Percentiles rank a stretch among this genome's conserved stretches.
These are phyloP conservation scores for Aspergillus sp. DNA, from an alignment of 2,329 filamentous ascomycete species.

Conservation along the genomic window DNA sequence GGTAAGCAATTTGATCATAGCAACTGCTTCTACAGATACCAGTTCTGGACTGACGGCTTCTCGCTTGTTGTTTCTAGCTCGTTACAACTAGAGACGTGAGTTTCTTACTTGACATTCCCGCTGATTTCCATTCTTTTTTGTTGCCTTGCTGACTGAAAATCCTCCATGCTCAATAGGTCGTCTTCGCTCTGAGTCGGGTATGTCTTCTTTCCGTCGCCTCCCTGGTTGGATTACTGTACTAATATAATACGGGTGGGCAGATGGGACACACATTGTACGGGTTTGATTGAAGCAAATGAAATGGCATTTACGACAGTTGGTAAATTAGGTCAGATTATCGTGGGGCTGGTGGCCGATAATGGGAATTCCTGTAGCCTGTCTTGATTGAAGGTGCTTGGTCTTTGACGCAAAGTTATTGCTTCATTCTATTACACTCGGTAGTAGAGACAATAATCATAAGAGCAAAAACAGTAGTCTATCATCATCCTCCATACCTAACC, in stretches of 20 bases:
- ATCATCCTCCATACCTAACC: too few species aligned
- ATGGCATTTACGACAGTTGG: too few species aligned
- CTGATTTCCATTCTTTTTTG: neutral
- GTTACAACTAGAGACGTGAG: constrained; percentile 20
- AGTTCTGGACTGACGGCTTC: neutral
- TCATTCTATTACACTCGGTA: too few species aligned
- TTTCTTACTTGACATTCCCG: neutral
- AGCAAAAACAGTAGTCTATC: too few species aligned
- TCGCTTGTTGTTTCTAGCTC: constrained; percentile 6
- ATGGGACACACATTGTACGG: neutral
- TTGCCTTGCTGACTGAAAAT: neutral
- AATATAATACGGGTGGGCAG: neutral
- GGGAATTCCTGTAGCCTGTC: too few species aligned
- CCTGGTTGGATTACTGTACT: too few species aligned
- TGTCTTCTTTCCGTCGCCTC: neutral
- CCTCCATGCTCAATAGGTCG: constrained; percentile 8
- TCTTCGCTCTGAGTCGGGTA: constrained; percentile 16
- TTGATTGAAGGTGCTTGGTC: too few species aligned
- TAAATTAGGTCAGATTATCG: too few species aligned
- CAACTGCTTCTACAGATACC: neutral
- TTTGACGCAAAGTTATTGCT: too few species aligned
- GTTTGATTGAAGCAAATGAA: neutral
- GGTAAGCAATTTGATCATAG: constrained; percentile 5
- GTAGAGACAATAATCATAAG: too few species aligned
- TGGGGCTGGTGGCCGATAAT: too few species aligned